Conservation (phyloP, 1,284 basidiomycete species). For the Trichosporon faecale region DNA sequence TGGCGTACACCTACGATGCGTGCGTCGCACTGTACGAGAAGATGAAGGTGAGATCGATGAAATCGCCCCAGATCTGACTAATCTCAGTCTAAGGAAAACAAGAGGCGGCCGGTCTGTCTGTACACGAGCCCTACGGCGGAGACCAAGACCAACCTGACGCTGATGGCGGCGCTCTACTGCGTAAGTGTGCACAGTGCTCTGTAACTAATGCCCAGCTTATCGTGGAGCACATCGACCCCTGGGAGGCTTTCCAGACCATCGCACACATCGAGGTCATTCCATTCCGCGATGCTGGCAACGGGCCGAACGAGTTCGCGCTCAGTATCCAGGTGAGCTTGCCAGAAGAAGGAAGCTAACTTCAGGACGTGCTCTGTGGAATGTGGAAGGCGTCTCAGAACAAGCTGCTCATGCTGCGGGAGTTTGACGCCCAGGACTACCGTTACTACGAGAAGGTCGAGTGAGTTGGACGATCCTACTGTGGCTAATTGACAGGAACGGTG, state of each 20-base stretch:
- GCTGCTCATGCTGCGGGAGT: slow-evolving; percentile 86
- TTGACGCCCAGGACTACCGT: slow-evolving; percentile 61
- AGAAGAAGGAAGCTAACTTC: slow-evolving; percentile 19
- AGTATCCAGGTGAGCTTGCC: slow-evolving; percentile 63
- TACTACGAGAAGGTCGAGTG: slow-evolving; percentile 85
- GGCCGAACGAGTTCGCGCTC: slow-evolving; percentile 86
- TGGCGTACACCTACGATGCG: slow-evolving; percentile 88
- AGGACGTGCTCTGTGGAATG: slow-evolving; percentile 88
- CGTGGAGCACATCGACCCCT: slow-evolving; percentile 84
- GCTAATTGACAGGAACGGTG: slow-evolving; percentile 64
- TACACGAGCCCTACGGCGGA: slow-evolving; percentile 83
- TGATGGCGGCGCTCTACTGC: slow-evolving; percentile 81
- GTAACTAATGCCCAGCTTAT: slow-evolving; percentile 67
- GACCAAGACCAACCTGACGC: slow-evolving; percentile 87
- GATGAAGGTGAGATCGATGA: slow-evolving; percentile 65
- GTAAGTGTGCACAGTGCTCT: slow-evolving; percentile 21
- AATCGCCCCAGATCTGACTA: slow-evolving; percentile 26
- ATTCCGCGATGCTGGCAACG: slow-evolving; percentile 93
- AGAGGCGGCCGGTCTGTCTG: slow-evolving; percentile 62
- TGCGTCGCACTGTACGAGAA: slow-evolving; percentile 89
- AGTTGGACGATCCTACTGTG: slow-evolving; percentile 16
- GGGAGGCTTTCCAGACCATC: slow-evolving; percentile 90
- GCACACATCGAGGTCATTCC: slow-evolving; percentile 88
- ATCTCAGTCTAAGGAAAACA: slow-evolving; percentile 62
- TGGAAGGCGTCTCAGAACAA: slow-evolving; percentile 89